A percentile compares a stretch with the other conserved stretches of the same genome.
These are phyloP conservation scores for Amylostereum chailletii DNA, from an alignment of 1,284 basidiomycete genomes.

Conservation along the genomic window DNA sequence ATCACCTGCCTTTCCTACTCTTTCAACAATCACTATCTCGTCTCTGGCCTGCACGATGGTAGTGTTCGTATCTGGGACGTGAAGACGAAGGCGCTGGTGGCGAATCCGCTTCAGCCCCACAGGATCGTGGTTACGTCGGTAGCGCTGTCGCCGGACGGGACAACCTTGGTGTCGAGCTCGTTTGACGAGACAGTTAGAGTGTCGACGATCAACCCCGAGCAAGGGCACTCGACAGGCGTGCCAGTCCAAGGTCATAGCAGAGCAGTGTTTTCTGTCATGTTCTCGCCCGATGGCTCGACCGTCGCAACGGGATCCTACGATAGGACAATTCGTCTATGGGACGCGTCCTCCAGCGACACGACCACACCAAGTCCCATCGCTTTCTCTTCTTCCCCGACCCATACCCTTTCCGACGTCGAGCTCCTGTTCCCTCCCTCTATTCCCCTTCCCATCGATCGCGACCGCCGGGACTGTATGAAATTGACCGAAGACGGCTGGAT, in stretches of 20 bases:
- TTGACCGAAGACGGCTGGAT: not conserved
- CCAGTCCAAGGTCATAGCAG: not conserved
- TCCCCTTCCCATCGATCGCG: not conserved
- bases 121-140: not conserved
- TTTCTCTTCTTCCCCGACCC: not conserved
- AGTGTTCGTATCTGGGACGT: conserved; percentile 1
- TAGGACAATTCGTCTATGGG: conserved; percentile 2
- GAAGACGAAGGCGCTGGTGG: not conserved
- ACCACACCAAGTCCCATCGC: not conserved
- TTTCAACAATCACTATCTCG: not conserved
- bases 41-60: not conserved
- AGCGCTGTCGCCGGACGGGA: not conserved
- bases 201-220: not conserved
- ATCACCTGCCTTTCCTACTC: not conserved
- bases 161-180: not conserved
- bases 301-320: conserved; percentile 1
- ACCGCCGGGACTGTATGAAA: not conserved
- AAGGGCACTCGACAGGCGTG: too few species aligned
- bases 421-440: too few species aligned
- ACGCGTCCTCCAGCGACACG: not conserved
- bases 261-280: not conserved
- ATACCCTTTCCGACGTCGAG: too few species aligned
- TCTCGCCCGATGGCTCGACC: not conserved
- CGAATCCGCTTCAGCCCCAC: not conserved
- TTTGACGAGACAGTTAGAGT: not conserved